Evolutionary conservation across 495 filamentous ascomycete species (phyloP).

Genomic region (Lophiotrema nucula): DNA sequence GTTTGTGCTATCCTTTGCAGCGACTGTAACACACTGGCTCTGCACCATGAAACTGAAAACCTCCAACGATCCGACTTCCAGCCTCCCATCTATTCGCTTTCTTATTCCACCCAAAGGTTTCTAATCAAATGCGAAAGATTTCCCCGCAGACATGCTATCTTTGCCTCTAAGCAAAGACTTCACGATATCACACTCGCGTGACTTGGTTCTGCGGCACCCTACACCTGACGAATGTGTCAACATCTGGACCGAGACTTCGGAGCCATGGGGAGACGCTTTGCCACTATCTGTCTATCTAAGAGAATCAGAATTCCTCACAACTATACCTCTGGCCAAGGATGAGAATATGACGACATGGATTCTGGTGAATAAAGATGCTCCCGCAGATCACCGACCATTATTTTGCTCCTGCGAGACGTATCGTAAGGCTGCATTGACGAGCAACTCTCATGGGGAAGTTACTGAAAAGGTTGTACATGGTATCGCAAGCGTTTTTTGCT

Average conservation of each 20-base stretch:
- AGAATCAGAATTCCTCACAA: conserved; percentile 26
- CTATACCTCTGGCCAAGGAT: conserved; percentile 31
- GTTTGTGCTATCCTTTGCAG: too few relatives aligned
- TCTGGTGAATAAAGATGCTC: conserved; percentile 12
- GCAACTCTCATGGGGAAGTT: conserved; percentile 7
- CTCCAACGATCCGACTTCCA: too few relatives aligned
- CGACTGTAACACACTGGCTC: too few relatives aligned
- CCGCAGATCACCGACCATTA: conserved; percentile 19
- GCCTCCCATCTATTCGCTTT: too few relatives aligned
- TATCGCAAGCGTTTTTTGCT: conserved; percentile 31
- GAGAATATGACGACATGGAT: conserved; percentile 31
- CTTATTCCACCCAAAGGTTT: too few relatives aligned
- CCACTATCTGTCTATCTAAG: conserved; percentile 20
- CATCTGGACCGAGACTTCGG: background rate
- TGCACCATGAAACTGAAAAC: too few relatives aligned
- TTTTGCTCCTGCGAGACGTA: conserved; percentile 31
- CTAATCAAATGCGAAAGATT: too few relatives aligned
- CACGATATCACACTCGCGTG: too few relatives aligned
- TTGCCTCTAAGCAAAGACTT: too few relatives aligned
- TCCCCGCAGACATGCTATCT: too few relatives aligned
- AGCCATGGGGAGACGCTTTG: conserved; percentile 3
- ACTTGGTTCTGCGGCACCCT: background rate
- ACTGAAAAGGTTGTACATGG: conserved; percentile 27
- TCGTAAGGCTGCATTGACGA: conserved; percentile 16
- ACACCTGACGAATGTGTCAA: background rate